Evolutionary conservation across 2,329 filamentous ascomycete species (phyloP).

Genomic region (Emmonsiellopsis sp.): DNA sequence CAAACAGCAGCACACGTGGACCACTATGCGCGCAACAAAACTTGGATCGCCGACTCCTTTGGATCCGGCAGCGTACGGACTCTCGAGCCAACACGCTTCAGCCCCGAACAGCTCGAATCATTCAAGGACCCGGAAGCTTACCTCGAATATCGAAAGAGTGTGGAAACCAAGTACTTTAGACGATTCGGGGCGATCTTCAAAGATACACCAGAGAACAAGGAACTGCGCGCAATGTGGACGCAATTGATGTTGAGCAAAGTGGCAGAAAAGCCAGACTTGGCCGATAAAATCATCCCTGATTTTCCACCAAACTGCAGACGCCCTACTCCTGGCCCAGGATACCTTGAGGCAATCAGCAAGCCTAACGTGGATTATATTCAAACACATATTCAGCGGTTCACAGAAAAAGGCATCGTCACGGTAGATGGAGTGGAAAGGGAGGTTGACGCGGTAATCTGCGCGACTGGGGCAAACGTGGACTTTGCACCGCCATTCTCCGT

Average conservation of each 20-base stretch:
- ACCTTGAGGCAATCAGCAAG: constrained; percentile 55
- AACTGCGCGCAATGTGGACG: constrained; percentile 40
- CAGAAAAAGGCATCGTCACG: constrained; percentile 51
- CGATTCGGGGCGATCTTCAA: constrained; percentile 48
- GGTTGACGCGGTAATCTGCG: constrained; percentile 59
- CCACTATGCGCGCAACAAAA: constrained; percentile 56
- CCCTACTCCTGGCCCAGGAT: constrained; percentile 57
- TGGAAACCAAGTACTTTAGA: constrained; percentile 56
- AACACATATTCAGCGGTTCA: constrained; percentile 50
- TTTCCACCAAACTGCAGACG: constrained; percentile 58
- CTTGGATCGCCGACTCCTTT: constrained; percentile 60
- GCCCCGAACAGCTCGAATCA: constrained; percentile 44
- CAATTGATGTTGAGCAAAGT: constrained; percentile 48
- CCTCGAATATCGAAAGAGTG: constrained; percentile 47
- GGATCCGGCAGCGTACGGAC: constrained; percentile 46
- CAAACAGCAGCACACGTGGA: constrained; percentile 42
- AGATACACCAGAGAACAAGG: constrained; percentile 41
- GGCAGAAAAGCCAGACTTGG: constrained; percentile 46
- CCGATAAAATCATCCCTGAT: constrained; percentile 50
- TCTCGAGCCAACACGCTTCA: constrained; percentile 48
- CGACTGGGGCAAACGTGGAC: constrained; percentile 57
- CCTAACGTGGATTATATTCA: constrained; percentile 56
- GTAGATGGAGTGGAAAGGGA: constrained; percentile 47
- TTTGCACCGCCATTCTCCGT: constrained; percentile 54
- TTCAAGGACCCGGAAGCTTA: constrained; percentile 57